Evolutionary conservation across 345 rosid genomes (phyloP).

Genomic region (Citrus reticulata): DNA sequence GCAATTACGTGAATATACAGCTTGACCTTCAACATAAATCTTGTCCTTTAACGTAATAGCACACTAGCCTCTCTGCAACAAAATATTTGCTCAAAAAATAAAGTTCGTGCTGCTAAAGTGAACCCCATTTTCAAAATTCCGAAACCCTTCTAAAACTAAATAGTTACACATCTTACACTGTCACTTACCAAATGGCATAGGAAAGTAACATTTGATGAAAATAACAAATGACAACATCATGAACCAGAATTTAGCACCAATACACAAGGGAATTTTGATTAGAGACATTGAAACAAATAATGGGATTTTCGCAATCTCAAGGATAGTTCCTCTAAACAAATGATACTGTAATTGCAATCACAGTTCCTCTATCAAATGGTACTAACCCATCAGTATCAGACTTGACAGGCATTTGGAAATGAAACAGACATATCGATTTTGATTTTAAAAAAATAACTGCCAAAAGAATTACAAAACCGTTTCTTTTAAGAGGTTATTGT

Average conservation of each 20-base stretch:
- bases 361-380: neutral
- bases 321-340: neutral
- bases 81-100: neutral
- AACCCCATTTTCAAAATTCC: neutral
- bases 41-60: neutral
- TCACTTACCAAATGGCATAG: neutral
- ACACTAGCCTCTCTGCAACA: neutral
- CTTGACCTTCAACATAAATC: neutral
- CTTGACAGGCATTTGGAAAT: neutral
- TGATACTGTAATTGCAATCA: too few relatives aligned
- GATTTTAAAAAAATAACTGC: conserved; percentile 5
- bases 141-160: neutral
- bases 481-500: conserved; percentile 9
- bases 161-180: neutral
- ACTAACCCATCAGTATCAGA: neutral
- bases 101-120: neutral
- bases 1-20: too few relatives aligned
- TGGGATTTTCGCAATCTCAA: neutral
- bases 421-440: neutral
- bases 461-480: conserved; percentile 24
- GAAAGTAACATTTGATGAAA: neutral
- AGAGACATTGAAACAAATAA: neutral
- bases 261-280: neutral
- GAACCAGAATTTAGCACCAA: neutral
- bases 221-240: neutral